Evolutionary conservation across 2,329 filamentous ascomycete species (phyloP).

Genomic region (Aspergillus fischeri): DNA sequence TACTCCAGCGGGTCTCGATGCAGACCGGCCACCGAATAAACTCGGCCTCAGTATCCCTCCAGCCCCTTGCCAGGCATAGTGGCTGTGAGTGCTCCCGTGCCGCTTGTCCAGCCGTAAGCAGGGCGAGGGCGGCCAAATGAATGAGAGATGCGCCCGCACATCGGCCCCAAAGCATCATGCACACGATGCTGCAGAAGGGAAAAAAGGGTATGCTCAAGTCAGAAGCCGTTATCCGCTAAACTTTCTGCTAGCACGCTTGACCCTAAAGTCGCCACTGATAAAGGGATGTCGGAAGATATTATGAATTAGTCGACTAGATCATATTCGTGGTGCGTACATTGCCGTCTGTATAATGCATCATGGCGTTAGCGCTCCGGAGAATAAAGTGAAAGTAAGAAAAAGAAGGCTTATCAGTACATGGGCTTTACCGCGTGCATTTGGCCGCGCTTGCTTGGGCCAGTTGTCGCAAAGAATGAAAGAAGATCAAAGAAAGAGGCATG

Average conservation of each 20-base stretch:
- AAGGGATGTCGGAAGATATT: not conserved
- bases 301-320: not conserved
- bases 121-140: slow-evolving; percentile 8
- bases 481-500: not conserved
- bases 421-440: not conserved
- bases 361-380: not conserved
- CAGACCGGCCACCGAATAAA: slow-evolving; percentile 25
- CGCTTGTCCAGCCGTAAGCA: slow-evolving; percentile 8
- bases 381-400: not conserved
- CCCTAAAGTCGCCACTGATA: not conserved
- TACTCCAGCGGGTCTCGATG: slow-evolving; percentile 19
- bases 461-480: not conserved
- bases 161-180: not conserved
- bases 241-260: not conserved
- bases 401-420: not conserved
- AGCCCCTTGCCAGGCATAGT: slow-evolving; percentile 17
- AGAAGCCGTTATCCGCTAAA: not conserved
- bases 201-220: not conserved
- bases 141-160: slow-evolving; percentile 12
- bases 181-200: not conserved
- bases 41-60: slow-evolving; percentile 15
- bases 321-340: not conserved
- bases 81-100: slow-evolving; percentile 9
- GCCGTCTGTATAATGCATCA: not conserved
- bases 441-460: slow-evolving; percentile 3